Conservation (phyloP, 352 stramenopile species). For the Pythium brachiatum region DNA sequence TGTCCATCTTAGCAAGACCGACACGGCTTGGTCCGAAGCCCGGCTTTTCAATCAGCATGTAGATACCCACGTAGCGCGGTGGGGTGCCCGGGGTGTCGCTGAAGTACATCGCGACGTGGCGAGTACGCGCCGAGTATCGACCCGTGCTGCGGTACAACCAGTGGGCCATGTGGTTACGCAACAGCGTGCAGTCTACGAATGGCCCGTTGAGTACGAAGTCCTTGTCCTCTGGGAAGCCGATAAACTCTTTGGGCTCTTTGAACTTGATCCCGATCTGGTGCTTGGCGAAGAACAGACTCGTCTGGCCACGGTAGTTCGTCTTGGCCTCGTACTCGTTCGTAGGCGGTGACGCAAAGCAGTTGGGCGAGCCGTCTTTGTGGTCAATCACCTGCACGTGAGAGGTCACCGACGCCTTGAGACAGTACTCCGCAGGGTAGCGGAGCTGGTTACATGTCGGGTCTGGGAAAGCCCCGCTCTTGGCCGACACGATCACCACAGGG, state of each 20-base stretch:
- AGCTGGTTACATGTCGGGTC: conserved; percentile 68
- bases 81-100: conserved; percentile 25
- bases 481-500: conserved; percentile 63
- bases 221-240: conserved; percentile 62
- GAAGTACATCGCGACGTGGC: conserved; percentile 72
- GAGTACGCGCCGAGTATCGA: conserved; percentile 64
- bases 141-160: conserved; percentile 68
- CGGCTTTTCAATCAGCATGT: conserved; percentile 73
- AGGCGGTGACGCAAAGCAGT: conserved; percentile 46
- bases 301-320: conserved; percentile 76
- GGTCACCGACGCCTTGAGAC: conserved; percentile 52
- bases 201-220: conserved; percentile 76
- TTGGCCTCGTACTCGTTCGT: conserved; percentile 45
- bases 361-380: conserved; percentile 45
- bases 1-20: conserved; percentile 50
- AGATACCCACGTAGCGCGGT: conserved; percentile 61
- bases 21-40: conserved; percentile 71
- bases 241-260: conserved; percentile 34
- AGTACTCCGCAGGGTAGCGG: conserved; percentile 62
- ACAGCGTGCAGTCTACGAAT: conserved; percentile 62
- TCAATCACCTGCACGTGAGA: conserved; percentile 65
- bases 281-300: conserved; percentile 75
- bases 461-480: conserved; percentile 53
- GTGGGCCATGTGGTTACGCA: conserved; percentile 80
- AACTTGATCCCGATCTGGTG: conserved; percentile 79